These are phyloP conservation scores for Cardamine occulta DNA, from an alignment of 345 rosid genomes.

Conservation along the genomic window DNA sequence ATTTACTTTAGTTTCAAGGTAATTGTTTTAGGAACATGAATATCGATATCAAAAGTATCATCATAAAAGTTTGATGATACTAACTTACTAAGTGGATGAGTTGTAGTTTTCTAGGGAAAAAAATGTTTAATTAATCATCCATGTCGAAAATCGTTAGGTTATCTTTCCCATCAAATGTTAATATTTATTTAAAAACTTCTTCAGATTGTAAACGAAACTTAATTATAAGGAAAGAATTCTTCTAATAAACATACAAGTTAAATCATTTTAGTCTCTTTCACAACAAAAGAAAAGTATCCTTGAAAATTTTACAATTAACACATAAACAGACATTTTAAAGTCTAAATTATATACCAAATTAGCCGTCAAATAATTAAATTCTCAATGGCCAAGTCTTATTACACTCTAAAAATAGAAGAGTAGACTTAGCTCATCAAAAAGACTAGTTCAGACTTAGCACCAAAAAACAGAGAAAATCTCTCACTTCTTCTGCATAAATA, in stretches of 20 bases:
- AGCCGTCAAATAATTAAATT: constrained; percentile 20
- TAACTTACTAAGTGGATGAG: neutral
- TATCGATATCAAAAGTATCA: neutral
- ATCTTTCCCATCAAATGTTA: neutral
- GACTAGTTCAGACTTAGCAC: constrained; percentile 34
- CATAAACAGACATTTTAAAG: neutral
- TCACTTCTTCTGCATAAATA: constrained; percentile 37
- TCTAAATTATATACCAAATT: neutral
- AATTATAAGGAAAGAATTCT: neutral
- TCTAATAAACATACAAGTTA: neutral
- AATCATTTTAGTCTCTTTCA: neutral
- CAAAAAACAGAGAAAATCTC: constrained; percentile 30
- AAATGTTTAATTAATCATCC: neutral
- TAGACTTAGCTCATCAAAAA: constrained; percentile 35
- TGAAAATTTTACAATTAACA: neutral
- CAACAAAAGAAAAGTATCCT: neutral
- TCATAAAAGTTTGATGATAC: neutral
- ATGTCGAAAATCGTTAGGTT: neutral
- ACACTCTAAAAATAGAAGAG: constrained; percentile 40
- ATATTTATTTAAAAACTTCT: neutral
- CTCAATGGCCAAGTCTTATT: constrained; percentile 35
- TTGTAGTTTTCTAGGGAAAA: neutral
- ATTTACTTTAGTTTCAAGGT: neutral
- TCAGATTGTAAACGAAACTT: neutral
- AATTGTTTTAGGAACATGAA: neutral